Conservation (phyloP, 495 filamentous ascomycete species). For the Penicillium atrosanguineum region DNA sequence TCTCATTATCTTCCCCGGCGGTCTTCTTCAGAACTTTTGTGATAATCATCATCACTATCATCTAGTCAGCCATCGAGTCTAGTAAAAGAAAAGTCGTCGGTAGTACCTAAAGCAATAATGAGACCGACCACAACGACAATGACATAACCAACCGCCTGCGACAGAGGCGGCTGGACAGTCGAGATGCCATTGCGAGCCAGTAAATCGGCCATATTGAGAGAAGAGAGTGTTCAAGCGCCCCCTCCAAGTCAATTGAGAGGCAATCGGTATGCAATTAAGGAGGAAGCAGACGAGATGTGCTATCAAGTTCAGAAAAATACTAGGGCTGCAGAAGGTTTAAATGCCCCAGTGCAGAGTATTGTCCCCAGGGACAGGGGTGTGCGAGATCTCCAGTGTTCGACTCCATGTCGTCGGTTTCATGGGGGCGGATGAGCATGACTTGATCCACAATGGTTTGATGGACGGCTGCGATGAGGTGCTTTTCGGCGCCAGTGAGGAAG, state of each 20-base stretch:
- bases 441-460: conserved; percentile 28
- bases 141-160: conserved; percentile 38
- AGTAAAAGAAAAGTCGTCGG: not conserved
- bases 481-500: not conserved
- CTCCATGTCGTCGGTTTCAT: not conserved
- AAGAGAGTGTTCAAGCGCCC: not conserved
- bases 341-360: not conserved
- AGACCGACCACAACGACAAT: conserved; percentile 33
- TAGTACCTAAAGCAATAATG: conserved; percentile 30
- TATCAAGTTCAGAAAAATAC: not conserved
- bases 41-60: conserved; percentile 35
- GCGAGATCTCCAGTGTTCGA: not conserved
- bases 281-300: not conserved
- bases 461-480: conserved; percentile 29
- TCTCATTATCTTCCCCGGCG: conserved; percentile 38
- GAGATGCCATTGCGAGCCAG: conserved; percentile 18
- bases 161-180: conserved; percentile 31
- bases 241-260: too few species aligned
- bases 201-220: conserved; percentile 14
- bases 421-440: conserved; percentile 4
- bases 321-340: conserved; percentile 6
- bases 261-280: too few species aligned
- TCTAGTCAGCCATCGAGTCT: not conserved
- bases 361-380: conserved; percentile 1
- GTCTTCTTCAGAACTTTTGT: conserved; percentile 36